Percentiles rank a stretch among this genome's conserved stretches.
These are phyloP conservation scores for Porodaedalea pini DNA, from an alignment of 1,284 basidiomycete genomes.

Conservation along the genomic window DNA sequence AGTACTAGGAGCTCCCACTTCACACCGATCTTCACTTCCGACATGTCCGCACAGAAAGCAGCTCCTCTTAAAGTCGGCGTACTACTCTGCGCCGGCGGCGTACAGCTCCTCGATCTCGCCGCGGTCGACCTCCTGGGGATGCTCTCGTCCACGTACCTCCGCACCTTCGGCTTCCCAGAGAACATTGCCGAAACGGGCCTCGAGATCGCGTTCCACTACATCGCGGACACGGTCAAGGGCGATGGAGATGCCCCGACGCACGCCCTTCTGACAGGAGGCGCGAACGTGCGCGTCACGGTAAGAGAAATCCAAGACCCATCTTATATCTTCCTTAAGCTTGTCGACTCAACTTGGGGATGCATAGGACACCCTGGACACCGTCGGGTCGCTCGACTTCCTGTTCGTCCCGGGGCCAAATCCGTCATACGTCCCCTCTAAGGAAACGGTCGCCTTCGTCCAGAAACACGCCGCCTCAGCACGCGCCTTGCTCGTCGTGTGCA, in stretches of 20 bases:
- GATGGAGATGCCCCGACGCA: conserved; percentile 1
- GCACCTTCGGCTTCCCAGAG: not conserved
- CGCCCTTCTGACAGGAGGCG: not conserved
- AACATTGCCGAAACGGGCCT: conserved; percentile 2
- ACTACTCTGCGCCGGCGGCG: not conserved
- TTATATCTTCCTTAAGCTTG: not conserved
- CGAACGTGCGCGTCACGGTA: conserved; percentile 9
- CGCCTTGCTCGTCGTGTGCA: conserved; percentile 15
- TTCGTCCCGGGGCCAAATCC: conserved; percentile 16
- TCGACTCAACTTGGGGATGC: no score
- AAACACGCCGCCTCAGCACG: not conserved
- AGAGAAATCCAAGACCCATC: not conserved
- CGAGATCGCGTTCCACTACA: conserved; percentile 14
- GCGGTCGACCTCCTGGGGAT: conserved; percentile 17
- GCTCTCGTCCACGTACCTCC: conserved; percentile 8
- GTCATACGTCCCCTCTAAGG: conserved; percentile 9
- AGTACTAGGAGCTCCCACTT: no score
- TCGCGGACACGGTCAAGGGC: conserved; percentile 8
- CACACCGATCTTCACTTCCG: no score
- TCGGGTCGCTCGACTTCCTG: conserved; percentile 15
- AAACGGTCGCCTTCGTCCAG: conserved; percentile 13
- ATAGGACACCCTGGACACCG: conserved; percentile 16
- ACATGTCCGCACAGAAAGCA: not conserved
- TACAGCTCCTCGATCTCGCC: conserved; percentile 19
- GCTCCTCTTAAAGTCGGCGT: conserved; percentile 15